Evolutionary conservation across 495 filamentous ascomycete species (phyloP).

Genomic region (Aspergillus campestris): DNA sequence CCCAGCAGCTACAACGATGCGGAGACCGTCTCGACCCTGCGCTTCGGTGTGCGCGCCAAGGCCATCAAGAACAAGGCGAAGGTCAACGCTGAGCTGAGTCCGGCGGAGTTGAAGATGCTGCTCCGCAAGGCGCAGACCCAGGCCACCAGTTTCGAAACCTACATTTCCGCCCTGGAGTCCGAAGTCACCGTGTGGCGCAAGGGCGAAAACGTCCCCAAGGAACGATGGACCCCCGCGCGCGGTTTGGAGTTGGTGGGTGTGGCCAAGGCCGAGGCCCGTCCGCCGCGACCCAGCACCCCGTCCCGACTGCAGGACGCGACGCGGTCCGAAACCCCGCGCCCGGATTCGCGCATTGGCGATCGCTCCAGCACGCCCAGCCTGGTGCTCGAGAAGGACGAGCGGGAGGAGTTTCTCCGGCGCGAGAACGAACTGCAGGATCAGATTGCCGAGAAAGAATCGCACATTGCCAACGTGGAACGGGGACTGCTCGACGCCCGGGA

Average conservation of each 20-base stretch:
- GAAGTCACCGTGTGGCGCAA: constrained; percentile 81
- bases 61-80: constrained; percentile 99
- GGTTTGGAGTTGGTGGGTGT: constrained; percentile 46
- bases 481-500: constrained; percentile 71
- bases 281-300: constrained; percentile 68
- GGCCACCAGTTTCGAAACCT: constrained; percentile 77
- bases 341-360: constrained; percentile 79
- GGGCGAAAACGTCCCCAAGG: constrained; percentile 82
- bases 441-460: constrained; percentile 82
- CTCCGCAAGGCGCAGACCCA: constrained; percentile 88
- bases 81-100: constrained; percentile 96
- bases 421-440: constrained; percentile 98
- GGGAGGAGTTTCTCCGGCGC: constrained; percentile 88
- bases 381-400: constrained; percentile 88
- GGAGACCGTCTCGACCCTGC: constrained; percentile 86
- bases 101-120: constrained; percentile 83
- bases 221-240: constrained; percentile 62
- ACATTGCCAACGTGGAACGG: constrained; percentile 68
- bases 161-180: constrained; percentile 73
- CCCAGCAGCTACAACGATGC: constrained; percentile 97
- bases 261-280: constrained; percentile 50
- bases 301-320: constrained; percentile 57
- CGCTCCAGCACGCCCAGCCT: constrained; percentile 81
- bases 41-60: constrained; percentile 95
- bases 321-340: constrained; percentile 54